A percentile compares a stretch with the other conserved stretches of the same genome.
phyloP scores from a whole-genome alignment of 73 alveolate genomes.

The Symbiodinium pilosum region DNA sequence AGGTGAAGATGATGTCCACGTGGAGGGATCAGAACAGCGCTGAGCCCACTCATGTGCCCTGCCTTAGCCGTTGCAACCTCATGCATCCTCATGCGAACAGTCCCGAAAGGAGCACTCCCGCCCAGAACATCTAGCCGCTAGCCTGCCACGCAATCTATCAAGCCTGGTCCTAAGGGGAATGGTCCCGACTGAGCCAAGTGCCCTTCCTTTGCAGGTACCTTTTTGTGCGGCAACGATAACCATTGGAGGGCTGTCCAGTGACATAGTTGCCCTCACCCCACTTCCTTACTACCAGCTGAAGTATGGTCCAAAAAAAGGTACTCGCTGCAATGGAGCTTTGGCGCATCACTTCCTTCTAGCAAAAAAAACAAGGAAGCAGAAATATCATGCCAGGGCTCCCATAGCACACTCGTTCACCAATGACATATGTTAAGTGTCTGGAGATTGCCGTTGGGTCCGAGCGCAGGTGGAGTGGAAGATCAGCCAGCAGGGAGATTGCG shows the following conservation, averaged over 20 bases:
- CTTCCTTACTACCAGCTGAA: not conserved
- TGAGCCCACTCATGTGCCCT: not conserved
- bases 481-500: not conserved
- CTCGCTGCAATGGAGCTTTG: no score
- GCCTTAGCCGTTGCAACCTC: not conserved
- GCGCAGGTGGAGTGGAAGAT: conserved; percentile 30
- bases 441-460: conserved; percentile 28
- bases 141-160: no score
- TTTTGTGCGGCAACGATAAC: conserved; percentile 52
- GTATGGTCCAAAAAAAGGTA: not conserved
- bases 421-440: conserved; percentile 26
- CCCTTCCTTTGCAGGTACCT: not conserved
- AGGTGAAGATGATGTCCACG: conserved; percentile 56
- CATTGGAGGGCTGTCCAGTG: conserved; percentile 34
- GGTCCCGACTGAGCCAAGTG: not conserved
- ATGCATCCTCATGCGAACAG: no score
- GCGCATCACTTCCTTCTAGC: not conserved
- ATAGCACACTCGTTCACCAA: conserved; percentile 38
- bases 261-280: conserved; percentile 71
- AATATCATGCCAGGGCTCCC: not conserved
- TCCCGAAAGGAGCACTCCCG: no score
- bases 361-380: not conserved
- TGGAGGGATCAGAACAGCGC: conserved; percentile 36
- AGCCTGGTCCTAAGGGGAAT: no score
- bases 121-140: no score